Conservation (phyloP, 805 yeast genomes). For the Cephaloascus fragrans region DNA sequence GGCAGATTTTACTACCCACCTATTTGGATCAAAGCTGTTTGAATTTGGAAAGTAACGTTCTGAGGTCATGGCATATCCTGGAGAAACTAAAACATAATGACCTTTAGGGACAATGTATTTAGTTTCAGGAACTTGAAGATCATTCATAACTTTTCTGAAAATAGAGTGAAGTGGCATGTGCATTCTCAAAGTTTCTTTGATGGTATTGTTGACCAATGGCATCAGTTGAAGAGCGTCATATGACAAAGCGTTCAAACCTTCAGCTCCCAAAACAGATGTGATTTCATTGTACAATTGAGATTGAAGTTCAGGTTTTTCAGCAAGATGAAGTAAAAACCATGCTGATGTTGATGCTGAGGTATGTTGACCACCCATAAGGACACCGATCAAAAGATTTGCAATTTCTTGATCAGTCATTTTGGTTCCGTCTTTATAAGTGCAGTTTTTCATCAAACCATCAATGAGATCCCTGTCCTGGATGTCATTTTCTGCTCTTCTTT, state of each 20-base stretch:
- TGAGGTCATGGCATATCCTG: conserved; percentile 80
- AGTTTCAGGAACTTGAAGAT: conserved; percentile 73
- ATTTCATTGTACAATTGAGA: conserved; percentile 75
- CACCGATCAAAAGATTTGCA: conserved; percentile 88
- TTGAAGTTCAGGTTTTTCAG: conserved; percentile 78
- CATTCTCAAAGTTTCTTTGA: conserved; percentile 90
- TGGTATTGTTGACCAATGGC: conserved; percentile 72
- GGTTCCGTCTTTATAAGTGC: conserved; percentile 88
- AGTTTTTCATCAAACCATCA: conserved; percentile 73
- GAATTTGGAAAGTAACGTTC: conserved; percentile 78
- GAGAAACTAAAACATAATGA: conserved; percentile 84
- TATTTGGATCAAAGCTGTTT: conserved; percentile 63
- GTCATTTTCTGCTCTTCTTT: conserved; percentile 70
- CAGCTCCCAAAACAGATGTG: conserved; percentile 46
- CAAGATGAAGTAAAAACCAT: conserved; percentile 88
- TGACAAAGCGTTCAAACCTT: conserved; percentile 45
- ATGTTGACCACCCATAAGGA: conserved; percentile 98
- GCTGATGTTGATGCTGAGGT: conserved; percentile 94
- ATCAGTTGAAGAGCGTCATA: conserved; percentile 78
- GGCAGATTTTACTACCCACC: conserved; percentile 63
- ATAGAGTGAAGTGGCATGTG: conserved; percentile 96
- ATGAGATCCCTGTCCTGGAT: conserved; percentile 80
- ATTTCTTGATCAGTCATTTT: conserved; percentile 93
- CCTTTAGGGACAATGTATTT: conserved; percentile 73
- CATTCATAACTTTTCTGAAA: conserved; percentile 80